Conservation (phyloP, 352 stramenopile species). For the Phytophthora kernoviae region DNA sequence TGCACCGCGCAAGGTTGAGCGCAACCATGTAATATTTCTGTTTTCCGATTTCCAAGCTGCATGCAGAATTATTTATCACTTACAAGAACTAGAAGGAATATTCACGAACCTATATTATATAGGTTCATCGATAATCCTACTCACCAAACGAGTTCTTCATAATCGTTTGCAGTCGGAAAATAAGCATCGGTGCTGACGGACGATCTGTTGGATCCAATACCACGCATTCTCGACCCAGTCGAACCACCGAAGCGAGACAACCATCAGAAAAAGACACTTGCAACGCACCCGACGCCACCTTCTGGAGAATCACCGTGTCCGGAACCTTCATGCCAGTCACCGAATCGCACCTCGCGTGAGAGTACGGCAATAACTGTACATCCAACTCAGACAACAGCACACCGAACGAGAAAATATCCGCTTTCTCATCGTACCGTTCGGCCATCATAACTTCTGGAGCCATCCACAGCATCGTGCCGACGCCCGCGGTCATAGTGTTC, state of each 20-base stretch:
- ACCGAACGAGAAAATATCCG: not conserved
- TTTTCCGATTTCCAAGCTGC: too few relatives aligned
- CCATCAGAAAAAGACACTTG: slow-evolving; percentile 15
- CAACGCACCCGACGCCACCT: slow-evolving; percentile 13
- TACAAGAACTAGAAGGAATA: not conserved
- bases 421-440: not conserved
- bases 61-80: too few relatives aligned
- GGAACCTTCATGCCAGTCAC: slow-evolving; percentile 17
- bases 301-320: slow-evolving; percentile 22
- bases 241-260: not conserved
- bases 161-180: slow-evolving; percentile 22
- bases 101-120: not conserved
- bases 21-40: too few relatives aligned
- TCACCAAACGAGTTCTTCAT: too few relatives aligned
- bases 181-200: slow-evolving; percentile 16
- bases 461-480: slow-evolving; percentile 28
- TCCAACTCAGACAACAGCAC: slow-evolving; percentile 20
- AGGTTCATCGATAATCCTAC: too few relatives aligned
- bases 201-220: slow-evolving; percentile 3
- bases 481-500: slow-evolving; percentile 17
- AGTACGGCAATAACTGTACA: slow-evolving; percentile 17
- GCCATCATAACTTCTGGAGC: slow-evolving; percentile 5
- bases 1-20: too few relatives aligned
- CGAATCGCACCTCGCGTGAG: not conserved
- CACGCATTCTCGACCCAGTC: slow-evolving; percentile 18